These are phyloP conservation scores for Aspergillaceae sp. DNA, from an alignment of 2,329 filamentous ascomycete genomes.

Conservation along the genomic window DNA sequence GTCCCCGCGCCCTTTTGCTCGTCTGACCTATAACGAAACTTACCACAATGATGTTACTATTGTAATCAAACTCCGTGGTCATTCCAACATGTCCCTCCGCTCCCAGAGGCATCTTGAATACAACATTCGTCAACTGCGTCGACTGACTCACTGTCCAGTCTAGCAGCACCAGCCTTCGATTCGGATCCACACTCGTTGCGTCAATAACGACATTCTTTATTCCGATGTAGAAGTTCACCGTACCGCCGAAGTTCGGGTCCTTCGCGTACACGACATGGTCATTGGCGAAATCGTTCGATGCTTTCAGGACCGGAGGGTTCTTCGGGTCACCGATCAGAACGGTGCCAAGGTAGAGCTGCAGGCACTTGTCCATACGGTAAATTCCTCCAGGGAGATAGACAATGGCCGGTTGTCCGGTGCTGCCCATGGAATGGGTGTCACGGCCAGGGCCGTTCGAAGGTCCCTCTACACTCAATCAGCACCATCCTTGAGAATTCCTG, in stretches of 20 bases:
- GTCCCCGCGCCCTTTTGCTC: not conserved
- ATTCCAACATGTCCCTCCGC: constrained; percentile 28
- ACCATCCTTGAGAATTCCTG: not conserved
- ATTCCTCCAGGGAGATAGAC: constrained; percentile 24
- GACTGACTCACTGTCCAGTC: constrained; percentile 35
- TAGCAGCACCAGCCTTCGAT: constrained; percentile 22
- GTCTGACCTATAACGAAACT: not conserved
- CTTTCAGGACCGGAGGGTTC: constrained; percentile 44
- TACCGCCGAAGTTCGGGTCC: constrained; percentile 23
- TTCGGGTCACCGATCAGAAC: constrained; percentile 32
- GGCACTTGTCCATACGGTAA: constrained; percentile 16
- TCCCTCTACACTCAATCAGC: constrained; percentile 10
- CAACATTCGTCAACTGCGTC: constrained; percentile 30
- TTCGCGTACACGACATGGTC: constrained; percentile 49
- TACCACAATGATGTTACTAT: constrained; percentile 24
- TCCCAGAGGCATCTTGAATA: constrained; percentile 28
- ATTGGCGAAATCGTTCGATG: constrained; percentile 43
- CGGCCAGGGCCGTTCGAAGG: constrained; percentile 17
- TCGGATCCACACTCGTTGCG: constrained; percentile 20
- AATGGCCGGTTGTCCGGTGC: constrained; percentile 22
- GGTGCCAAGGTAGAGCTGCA: constrained; percentile 26
- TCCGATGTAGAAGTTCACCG: constrained; percentile 29
- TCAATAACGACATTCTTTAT: constrained; percentile 34
- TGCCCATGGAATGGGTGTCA: constrained; percentile 19
- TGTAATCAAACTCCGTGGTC: constrained; percentile 21